Percentiles rank a stretch among this genome's conserved stretches.
Conservation (phyloP, 441 rosid genomes). For the Viola pubescens region DNA sequence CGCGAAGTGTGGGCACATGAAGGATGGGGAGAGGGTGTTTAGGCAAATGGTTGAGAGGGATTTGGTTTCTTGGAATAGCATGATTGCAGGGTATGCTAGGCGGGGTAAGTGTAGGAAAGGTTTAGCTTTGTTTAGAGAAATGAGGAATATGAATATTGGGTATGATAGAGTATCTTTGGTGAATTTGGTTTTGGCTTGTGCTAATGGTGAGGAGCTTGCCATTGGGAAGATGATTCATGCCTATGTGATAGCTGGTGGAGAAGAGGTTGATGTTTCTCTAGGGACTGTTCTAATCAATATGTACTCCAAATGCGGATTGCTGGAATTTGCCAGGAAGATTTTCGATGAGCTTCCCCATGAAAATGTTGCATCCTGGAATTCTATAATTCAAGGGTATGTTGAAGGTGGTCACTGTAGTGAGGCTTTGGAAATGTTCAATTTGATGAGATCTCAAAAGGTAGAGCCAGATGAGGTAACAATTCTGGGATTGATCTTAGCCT, state of each 20-base stretch:
- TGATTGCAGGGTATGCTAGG: neutral
- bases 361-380: conserved; percentile 22
- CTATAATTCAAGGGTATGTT: conserved; percentile 30
- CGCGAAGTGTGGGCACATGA: neutral
- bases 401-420: conserved; percentile 17
- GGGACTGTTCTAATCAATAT: conserved; percentile 23
- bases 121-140: conserved; percentile 22
- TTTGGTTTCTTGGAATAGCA: conserved; percentile 6
- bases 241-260: conserved; percentile 16
- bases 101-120: neutral
- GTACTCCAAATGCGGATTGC: conserved; percentile 25
- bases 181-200: conserved; percentile 21
- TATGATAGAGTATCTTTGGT: conserved; percentile 21
- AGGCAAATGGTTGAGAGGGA: neutral
- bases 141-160: conserved; percentile 20
- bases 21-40: neutral
- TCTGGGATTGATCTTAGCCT: conserved; percentile 23
- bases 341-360: conserved; percentile 19
- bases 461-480: conserved; percentile 27
- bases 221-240: conserved; percentile 17
- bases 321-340: conserved; percentile 22
- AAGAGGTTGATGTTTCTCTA: conserved; percentile 13
- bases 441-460: conserved; percentile 16
- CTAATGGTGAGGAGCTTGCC: conserved; percentile 13
- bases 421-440: conserved; percentile 23